phyloP scores from a whole-genome alignment of 257 asterid species.

The Solanum boliviense region DNA sequence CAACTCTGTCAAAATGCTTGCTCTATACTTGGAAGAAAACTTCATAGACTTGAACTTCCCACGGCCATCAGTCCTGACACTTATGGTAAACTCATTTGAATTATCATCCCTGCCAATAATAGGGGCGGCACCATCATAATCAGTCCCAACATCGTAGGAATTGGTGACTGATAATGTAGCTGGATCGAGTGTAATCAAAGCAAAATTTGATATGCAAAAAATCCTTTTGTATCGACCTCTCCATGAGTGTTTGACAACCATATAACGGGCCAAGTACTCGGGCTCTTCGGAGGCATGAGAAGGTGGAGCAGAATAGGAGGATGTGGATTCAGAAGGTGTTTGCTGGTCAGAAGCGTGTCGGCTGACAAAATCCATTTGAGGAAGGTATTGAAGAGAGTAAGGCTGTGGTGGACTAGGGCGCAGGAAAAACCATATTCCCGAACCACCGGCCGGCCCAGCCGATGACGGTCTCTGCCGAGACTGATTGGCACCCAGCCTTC shows the following conservation, averaged over 20 bases:
- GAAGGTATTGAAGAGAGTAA: conserved; percentile 70
- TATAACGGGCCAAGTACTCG: conserved; percentile 76
- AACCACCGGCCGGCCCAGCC: conserved; percentile 73
- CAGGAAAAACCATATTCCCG: conserved; percentile 67
- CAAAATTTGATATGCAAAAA: conserved; percentile 56
- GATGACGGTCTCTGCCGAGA: conserved; percentile 89
- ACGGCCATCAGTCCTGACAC: conserved; percentile 87
- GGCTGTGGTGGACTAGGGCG: conserved; percentile 62
- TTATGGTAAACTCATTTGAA: conserved; percentile 67
- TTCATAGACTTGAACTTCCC: conserved; percentile 80
- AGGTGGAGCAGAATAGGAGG: conserved; percentile 26
- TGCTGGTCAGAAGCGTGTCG: conserved; percentile 41
- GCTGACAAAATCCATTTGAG: conserved; percentile 77
- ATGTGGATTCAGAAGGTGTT: conserved; percentile 9
- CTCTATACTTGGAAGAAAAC: conserved; percentile 75
- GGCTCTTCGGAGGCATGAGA: conserved; percentile 49
- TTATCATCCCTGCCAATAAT: conserved; percentile 74
- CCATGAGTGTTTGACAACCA: conserved; percentile 94
- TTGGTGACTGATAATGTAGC: conserved; percentile 65
- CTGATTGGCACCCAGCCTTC: conserved; percentile 99
- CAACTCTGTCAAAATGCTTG: conserved; percentile 81
- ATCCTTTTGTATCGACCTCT: conserved; percentile 94
- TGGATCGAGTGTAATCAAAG: conserved; percentile 76
- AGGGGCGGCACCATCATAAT: conserved; percentile 85
- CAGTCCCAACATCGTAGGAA: conserved; percentile 72